Evolutionary conservation across 2,329 filamentous ascomycete species (phyloP), one percentile per base, ranked within the genome.

Genomic region (Epicoccum nigrum): DNA sequence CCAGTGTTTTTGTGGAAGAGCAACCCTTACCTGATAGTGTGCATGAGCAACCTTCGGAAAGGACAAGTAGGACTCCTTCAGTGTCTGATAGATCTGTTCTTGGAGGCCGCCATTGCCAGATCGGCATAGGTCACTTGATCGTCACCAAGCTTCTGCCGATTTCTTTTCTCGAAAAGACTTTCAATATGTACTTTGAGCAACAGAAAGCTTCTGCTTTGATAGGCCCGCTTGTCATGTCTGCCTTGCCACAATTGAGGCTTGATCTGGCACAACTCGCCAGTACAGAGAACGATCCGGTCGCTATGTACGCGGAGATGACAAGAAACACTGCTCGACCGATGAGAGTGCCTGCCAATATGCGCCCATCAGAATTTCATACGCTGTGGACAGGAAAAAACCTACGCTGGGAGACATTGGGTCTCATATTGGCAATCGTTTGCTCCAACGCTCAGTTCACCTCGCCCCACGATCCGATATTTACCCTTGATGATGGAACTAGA

Each of bases 351-450:
- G 32, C 62, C 9, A 57, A 54, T 4, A 70, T 72, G 67, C 51
- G 57, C 31, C 59, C 68, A 7, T 67, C 62, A 9, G 64, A 70
- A 11, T 72, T 70, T 25, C 63, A 70, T 20, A 70, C 68, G 3
- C 54, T 71, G 1, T 67, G 67, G 34, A 73, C 70, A 13, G 69
- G 69, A 4, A 58, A 58, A 15, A 71, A 71, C 38, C 53, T 73
- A 30, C 58, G 69, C 19, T 73, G 70, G 70, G 70, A 73, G 44
- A 67, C 60, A 0, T 30, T 73, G 7, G 70, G 70, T 16, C 50
- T 73, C 7, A 43, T 71, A 12, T 43, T 72, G 19, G 52, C 59
- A 7, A 27, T 72, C 7, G 62, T 68, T 20, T 65, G 62, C 6
- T 66, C 60, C 11, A 65, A 64, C 30, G 68, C 67, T 7, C 68